Evolutionary conservation across 495 filamentous ascomycete genomes (phyloP).

Genomic region (Daldinia loculata): DNA sequence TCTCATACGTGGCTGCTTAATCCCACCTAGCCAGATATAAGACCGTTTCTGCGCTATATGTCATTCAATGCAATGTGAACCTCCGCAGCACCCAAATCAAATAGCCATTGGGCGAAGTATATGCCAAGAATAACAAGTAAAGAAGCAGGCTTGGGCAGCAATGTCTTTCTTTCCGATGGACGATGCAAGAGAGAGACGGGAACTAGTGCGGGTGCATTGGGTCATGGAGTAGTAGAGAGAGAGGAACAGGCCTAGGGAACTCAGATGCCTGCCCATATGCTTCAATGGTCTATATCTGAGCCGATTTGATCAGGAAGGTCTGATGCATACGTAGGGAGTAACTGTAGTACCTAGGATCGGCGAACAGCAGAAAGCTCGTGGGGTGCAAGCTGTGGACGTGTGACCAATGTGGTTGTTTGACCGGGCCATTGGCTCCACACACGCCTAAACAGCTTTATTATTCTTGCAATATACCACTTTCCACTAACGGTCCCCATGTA

Average conservation of each 20-base stretch:
- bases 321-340: conserved; percentile 41
- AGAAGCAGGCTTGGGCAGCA: conserved; percentile 43
- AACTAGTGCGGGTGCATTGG: conserved; percentile 42
- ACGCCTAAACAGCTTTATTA: conserved; percentile 48
- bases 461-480: conserved; percentile 47
- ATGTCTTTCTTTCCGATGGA: conserved; percentile 38
- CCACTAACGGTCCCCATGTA: conserved; percentile 44
- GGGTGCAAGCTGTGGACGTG: conserved; percentile 47
- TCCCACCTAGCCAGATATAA: conserved; percentile 45
- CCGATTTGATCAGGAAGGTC: conserved; percentile 40
- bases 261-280: conserved; percentile 41
- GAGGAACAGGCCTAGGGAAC: conserved; percentile 31
- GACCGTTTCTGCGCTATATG: conserved; percentile 43
- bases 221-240: conserved; percentile 30
- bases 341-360: conserved; percentile 46
- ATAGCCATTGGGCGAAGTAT: conserved; percentile 37
- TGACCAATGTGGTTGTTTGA: conserved; percentile 48
- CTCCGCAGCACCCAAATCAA: conserved; percentile 37
- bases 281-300: conserved; percentile 38
- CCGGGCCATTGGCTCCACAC: conserved; percentile 50
- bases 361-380: conserved; percentile 46
- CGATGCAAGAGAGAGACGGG: conserved; percentile 40
- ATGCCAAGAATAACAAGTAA: conserved; percentile 39
- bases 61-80: conserved; percentile 45
- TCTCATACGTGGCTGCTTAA: conserved; percentile 45